Evolutionary conservation across 805 yeast genomes (phyloP), one percentile per base, ranked within the genome.

Genomic region (Saturnispora zaruensis): DNA sequence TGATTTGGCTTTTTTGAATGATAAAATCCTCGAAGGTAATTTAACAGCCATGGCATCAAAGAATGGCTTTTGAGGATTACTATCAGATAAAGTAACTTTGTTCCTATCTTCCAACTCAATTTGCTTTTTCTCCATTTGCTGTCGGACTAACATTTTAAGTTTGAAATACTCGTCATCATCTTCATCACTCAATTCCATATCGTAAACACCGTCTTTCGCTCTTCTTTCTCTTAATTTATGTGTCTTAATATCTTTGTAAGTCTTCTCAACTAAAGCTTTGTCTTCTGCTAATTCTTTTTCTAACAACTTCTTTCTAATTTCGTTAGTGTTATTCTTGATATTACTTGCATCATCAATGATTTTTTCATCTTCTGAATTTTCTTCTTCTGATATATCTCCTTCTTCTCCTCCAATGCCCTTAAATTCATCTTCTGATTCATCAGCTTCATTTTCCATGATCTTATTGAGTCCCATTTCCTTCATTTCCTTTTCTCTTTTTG

Each of bases 341-440:
- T 75, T 76, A 42, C 81, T 73, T 26, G 74, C 72, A 69, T 86
- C 88, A 65, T 86, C 91, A 51, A 85, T 75, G 87, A 86, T 80
- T 53, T 68, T 73, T 64, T 85, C 93, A 59, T 84, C 86, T 53
- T 86, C 95, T 24, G 87, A 78, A 61, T 85, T 79, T 47, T 81
- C 83, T 41, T 70, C 78, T 53, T 76, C 82, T 16, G 78, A 74
- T 1, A 60, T 49, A 53, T 78, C 82, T 3, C 81, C 84, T 56
- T 84, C 90, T 5, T 60, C 70, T 52, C 95, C 95, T 55, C 91
- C 93, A 45, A 84, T 58, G 3, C 93, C 95, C 45, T 76, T 76
- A 86, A 88, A 87, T 68, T 87, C 95, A 70, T 87, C 95, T 53
- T 87, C 95, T 34, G 93, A 84, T 68, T 87, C 95, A 57, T 78